A percentile compares a stretch with the other conserved stretches of the same genome.
phyloP scores from a whole-genome alignment of 192 early-diverging fungal genomes.

The Coemansia sp. region DNA sequence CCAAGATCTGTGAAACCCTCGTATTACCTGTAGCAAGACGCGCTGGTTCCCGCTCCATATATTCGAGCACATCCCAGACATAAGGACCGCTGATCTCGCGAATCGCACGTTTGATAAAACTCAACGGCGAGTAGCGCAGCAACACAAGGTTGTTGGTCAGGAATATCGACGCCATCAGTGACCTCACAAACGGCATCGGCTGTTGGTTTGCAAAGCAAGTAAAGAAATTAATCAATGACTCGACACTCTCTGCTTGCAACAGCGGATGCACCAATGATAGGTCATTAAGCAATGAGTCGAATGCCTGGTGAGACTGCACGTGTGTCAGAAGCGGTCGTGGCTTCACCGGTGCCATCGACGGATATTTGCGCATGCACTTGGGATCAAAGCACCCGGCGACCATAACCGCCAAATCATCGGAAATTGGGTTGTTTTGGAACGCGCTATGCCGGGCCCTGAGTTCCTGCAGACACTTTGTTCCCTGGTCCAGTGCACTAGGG shows the following conservation, averaged over 20 bases:
- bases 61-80: conserved; percentile 14
- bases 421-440: not conserved
- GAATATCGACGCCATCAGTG: conserved; percentile 34
- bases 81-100: conserved; percentile 17
- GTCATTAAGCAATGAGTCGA: conserved; percentile 16
- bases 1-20: not conserved
- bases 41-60: not conserved
- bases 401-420: not conserved
- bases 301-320: conserved; percentile 7
- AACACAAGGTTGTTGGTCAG: conserved; percentile 13
- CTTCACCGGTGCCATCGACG: conserved; percentile 40
- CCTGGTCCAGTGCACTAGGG: conserved; percentile 13
- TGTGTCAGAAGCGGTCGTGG: conserved; percentile 22
- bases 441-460: conserved; percentile 4
- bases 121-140: conserved; percentile 13
- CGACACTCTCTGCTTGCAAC: conserved; percentile 16
- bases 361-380: conserved; percentile 49
- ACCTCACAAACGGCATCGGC: conserved; percentile 32
- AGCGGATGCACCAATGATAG: conserved; percentile 16
- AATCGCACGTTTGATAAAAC: conserved; percentile 24
- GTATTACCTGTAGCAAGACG: not conserved
- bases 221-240: conserved; percentile 31
- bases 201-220: conserved; percentile 5
- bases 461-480: conserved; percentile 1
- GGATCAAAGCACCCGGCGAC: conserved; percentile 41